Evolutionary conservation across 2,329 filamentous ascomycete genomes (phyloP).

Genomic region (Thielaviopsis musarum): DNA sequence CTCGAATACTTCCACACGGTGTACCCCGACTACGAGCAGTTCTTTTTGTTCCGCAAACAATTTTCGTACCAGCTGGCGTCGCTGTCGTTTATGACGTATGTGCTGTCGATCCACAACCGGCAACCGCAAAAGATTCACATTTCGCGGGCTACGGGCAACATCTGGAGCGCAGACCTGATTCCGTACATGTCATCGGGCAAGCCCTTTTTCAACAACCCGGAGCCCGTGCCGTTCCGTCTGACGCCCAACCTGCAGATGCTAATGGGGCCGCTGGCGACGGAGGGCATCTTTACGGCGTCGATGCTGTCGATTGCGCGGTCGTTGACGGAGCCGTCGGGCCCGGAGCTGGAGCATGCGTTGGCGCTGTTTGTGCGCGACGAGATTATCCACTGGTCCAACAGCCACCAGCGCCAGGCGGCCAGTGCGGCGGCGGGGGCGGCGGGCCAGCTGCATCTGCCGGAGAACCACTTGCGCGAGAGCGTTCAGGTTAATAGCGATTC

Average conservation of each 20-base stretch:
- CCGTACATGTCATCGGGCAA: slow-evolving; percentile 72
- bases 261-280: slow-evolving; percentile 88
- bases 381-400: slow-evolving; percentile 93
- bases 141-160: slow-evolving; percentile 69
- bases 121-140: slow-evolving; percentile 95
- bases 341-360: slow-evolving; percentile 87
- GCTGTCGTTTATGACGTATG: slow-evolving; percentile 96
- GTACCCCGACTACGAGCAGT: slow-evolving; percentile 80
- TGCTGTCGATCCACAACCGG: slow-evolving; percentile 90
- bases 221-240: slow-evolving; percentile 91
- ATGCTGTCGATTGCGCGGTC: slow-evolving; percentile 94
- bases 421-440: not conserved
- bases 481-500: slow-evolving; percentile 78
- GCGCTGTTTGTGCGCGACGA: slow-evolving; percentile 93
- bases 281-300: slow-evolving; percentile 88
- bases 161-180: slow-evolving; percentile 92
- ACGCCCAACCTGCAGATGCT: slow-evolving; percentile 91
- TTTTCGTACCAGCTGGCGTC: slow-evolving; percentile 93
- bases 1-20: slow-evolving; percentile 79
- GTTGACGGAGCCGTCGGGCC: slow-evolving; percentile 63
- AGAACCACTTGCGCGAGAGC: slow-evolving; percentile 56
- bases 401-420: slow-evolving; percentile 40
- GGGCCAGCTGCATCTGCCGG: slow-evolving; percentile 27
- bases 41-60: slow-evolving; percentile 96
- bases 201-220: slow-evolving; percentile 84